Percentiles rank a stretch among this genome's conserved stretches.
These are phyloP conservation scores for Fusarium annulatum DNA, from an alignment of 2,329 filamentous ascomycete species.

Conservation along the genomic window DNA sequence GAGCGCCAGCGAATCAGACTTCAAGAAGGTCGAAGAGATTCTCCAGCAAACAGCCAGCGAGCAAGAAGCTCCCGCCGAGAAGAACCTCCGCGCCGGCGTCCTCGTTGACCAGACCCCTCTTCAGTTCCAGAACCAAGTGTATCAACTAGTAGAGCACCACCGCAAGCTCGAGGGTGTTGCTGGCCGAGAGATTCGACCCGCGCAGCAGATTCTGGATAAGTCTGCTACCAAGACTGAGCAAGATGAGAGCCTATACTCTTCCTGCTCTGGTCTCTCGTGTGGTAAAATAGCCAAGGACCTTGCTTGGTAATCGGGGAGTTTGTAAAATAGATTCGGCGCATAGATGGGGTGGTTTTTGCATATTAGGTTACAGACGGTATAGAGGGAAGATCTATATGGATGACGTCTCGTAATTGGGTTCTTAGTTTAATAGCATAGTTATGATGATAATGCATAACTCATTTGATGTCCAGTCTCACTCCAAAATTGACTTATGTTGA, in stretches of 20 bases:
- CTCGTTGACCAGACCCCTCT: constrained; percentile 20
- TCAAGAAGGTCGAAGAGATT: constrained; percentile 16
- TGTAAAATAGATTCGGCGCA: constrained; percentile 22
- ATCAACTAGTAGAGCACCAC: constrained; percentile 30
- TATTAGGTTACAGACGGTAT: background rate
- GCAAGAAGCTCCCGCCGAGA: constrained; percentile 20
- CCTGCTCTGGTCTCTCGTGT: constrained; percentile 28
- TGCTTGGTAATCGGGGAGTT: constrained; percentile 12
- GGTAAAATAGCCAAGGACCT: constrained; percentile 28
- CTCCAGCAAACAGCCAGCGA: constrained; percentile 21
- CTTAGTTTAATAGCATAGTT: background rate
- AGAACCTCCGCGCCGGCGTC: constrained; percentile 11
- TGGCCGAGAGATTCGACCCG: constrained; percentile 28
- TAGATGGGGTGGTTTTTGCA: background rate
- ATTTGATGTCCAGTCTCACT: no score
- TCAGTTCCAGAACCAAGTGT: constrained; percentile 32
- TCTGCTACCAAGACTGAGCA: constrained; percentile 27
- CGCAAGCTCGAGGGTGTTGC: constrained; percentile 26
- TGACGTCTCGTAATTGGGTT: background rate
- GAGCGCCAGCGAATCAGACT: constrained; percentile 23
- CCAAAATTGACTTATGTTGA: no score
- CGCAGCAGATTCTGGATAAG: constrained; percentile 29
- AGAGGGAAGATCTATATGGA: background rate
- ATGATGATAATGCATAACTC: background rate
- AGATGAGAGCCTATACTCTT: constrained; percentile 27